Base-by-base conservation (phyloP, 371 early-diverging fungal species). In the Mucor irregularis region DNA sequence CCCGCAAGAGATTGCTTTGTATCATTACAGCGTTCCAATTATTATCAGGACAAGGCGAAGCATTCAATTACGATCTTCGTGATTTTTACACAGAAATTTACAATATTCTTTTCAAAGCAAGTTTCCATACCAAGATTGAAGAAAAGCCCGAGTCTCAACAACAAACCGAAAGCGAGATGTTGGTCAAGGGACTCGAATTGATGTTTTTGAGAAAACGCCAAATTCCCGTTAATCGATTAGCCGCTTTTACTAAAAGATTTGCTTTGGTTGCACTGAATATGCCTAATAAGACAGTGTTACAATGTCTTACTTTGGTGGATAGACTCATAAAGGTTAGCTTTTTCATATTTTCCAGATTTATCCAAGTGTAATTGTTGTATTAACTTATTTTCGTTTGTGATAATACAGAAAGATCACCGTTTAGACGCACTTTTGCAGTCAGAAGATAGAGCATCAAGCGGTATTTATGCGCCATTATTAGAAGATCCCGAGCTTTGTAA, bases 401-500 rank as follows among this genome's bases (percentile, higher is more conserved):
- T 17, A 1, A 40, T 58, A 37, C 73, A 83, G 79, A 84, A 76
- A 68, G 83, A 84, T 33, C 88, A 90, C 2, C 81, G 85, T 30
- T 70, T 96, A 57, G 91, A 92, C 58, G 87, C 88, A 35, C 67
- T 94, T 58, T 66, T 94, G 17, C 87, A 91, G 35, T 85, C 90
- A 11, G 94, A 93, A 63, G 94, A 91, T 51, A 82, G 88, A 46
- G 82, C 87, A 26, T 84, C 84, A 24, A 83, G 77, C 53, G 95
- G 96, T 46, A 76, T 90, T 9, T 95, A 94, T 66, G 61, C 85
- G 42, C 83, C 88, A 14, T 69, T 84, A n/a, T 62, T 95, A 58
- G 87, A 93, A 61, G 96, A 96, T 58, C 93, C 95, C 2, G 95
- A 96, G 55, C 80, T 95, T 59, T 93, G 93, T 66, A 96, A 96